phyloP scores from a whole-genome alignment of 805 yeast genomes.

The Grigorovia humatica region DNA sequence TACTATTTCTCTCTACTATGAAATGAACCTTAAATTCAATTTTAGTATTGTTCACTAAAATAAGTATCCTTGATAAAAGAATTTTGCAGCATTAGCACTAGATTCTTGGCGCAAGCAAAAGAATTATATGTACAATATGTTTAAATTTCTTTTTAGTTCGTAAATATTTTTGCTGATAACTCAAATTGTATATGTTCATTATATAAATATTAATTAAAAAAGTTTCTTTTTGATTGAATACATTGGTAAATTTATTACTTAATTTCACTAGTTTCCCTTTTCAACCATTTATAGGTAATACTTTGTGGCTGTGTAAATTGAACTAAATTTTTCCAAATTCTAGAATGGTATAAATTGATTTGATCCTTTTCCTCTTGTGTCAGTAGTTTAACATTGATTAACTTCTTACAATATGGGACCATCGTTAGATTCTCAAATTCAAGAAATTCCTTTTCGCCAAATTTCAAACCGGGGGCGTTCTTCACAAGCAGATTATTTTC shows the following conservation, averaged over 20 bases:
- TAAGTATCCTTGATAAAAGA: too few relatives aligned
- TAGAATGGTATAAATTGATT: constrained; percentile 58
- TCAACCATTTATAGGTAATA: constrained; percentile 61
- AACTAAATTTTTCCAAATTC: constrained; percentile 43
- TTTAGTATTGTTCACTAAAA: too few relatives aligned
- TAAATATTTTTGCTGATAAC: too few relatives aligned
- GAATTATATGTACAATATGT: too few relatives aligned
- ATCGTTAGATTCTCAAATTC: constrained; percentile 77
- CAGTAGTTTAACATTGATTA: constrained; percentile 55
- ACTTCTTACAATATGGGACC: constrained; percentile 71
- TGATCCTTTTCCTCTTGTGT: constrained; percentile 51
- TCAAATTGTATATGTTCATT: neutral
- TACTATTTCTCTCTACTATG: too few relatives aligned
- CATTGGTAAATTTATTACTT: neutral
- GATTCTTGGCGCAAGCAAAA: too few relatives aligned
- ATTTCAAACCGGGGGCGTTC: constrained; percentile 31
- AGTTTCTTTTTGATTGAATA: neutral
- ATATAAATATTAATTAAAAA: neutral
- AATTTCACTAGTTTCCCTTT: constrained; percentile 36
- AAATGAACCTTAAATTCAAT: too few relatives aligned
- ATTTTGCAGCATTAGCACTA: too few relatives aligned
- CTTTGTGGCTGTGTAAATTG: constrained; percentile 45
- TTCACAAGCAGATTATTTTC: constrained; percentile 69
- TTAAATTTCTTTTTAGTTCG: too few relatives aligned
- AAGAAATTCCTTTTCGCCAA: constrained; percentile 47